Evolutionary conservation across 2,329 filamentous ascomycete species (phyloP), one percentile per base, ranked within the genome.

Genomic region (Helotiales sp.): DNA sequence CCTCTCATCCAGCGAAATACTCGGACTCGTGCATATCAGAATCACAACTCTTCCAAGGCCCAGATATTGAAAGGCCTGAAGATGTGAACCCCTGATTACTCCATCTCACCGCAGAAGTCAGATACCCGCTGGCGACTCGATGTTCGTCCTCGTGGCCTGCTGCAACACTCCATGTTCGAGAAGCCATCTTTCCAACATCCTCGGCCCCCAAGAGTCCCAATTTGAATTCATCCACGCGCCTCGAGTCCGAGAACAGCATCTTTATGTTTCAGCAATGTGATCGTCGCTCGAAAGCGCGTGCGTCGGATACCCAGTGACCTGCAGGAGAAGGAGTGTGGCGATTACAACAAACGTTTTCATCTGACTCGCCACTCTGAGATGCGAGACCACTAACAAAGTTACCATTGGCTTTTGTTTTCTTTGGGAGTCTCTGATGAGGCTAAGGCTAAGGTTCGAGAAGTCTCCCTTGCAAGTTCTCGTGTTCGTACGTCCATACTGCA

Each of bases 181-280:
- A 47, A 47, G 29, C n/a, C n/a, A 47, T 13, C n/a, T 24, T 30
- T 47, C 27, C 42, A n/a, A n/a, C 24, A 47, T 15, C 42, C 9
- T 9, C 31, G 15, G 9, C 9, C 31, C 31, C 9, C 9, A 15
- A 9, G 9, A 9, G 31, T 15, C 31, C 31, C 31, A 34, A 17
- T 27, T 27, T 24, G 8, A 10, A 47, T 47, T 29, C 42, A 47
- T 27, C 42, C 42, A 47, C 12, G 42, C 42, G 42, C 42, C 42
- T 29, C 15, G 22, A 13, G 22, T 17, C n/a, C 27, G 24, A 47
- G 27, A 13, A 47, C 22, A 47, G 24, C 42, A 47, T 47, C 42
- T 24, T 24, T 24, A 47, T 47, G 42, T 47, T 47, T 47, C 42
- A n/a, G n/a, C n/a, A n/a, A n/a, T n/a, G n/a, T n/a, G n/a, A n/a